These are phyloP conservation scores for Aureobasidium namibiae DNA, from an alignment of 2,329 filamentous ascomycete species.

Conservation along the genomic window DNA sequence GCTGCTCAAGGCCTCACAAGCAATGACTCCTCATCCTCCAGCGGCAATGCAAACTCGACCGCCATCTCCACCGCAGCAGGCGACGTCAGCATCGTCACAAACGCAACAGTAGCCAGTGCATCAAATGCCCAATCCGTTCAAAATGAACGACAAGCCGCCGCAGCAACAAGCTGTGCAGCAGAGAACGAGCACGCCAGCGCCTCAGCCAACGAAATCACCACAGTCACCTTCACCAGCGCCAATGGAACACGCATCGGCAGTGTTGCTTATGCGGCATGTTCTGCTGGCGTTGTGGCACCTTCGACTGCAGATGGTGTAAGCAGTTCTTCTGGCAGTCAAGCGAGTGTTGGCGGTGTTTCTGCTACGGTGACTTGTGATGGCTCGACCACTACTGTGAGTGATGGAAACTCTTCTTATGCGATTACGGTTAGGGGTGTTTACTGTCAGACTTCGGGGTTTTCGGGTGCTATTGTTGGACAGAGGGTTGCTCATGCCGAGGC, in stretches of 20 bases:
- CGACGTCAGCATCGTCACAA: neutral
- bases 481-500: slow-evolving; percentile 1
- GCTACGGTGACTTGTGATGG: neutral
- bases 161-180: slow-evolving; percentile 1
- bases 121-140: neutral
- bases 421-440: neutral
- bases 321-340: neutral
- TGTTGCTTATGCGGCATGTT: neutral
- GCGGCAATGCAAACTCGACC: neutral
- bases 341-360: neutral
- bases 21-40: neutral
- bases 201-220: neutral
- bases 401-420: neutral
- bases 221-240: neutral
- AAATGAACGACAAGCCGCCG: neutral
- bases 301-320: neutral
- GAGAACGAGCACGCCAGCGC: neutral
- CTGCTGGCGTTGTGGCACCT: neutral
- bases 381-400: neutral
- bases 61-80: neutral
- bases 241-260: neutral
- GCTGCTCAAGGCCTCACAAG: neutral
- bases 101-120: neutral
- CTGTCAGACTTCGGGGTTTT: neutral
- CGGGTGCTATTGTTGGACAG: neutral